A percentile compares a stretch with the other conserved stretches of the same genome.
Conservation (phyloP, 1,284 basidiomycete genomes). For the Lentinus polychrous region DNA sequence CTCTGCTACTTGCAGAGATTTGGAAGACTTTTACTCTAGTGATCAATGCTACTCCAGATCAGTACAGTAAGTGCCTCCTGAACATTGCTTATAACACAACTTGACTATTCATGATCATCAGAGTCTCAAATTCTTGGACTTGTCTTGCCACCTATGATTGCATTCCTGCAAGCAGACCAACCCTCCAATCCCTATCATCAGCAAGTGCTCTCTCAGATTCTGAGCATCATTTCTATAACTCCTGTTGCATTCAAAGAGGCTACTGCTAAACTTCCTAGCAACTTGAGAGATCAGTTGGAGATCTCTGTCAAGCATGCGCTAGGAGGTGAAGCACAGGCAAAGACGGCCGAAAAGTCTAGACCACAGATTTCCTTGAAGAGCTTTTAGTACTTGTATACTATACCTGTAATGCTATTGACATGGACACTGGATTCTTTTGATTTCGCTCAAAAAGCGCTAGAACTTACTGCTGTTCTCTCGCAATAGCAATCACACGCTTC, state of each 20-base stretch:
- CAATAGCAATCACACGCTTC: too few relatives aligned
- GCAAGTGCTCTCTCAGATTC: slow-evolving; percentile 67
- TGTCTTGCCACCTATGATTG: slow-evolving; percentile 72
- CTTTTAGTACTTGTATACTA: slow-evolving; percentile 28
- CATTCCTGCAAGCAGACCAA: slow-evolving; percentile 57
- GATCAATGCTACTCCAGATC: slow-evolving; percentile 50
- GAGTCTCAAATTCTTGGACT: slow-evolving; percentile 69
- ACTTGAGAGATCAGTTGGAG: slow-evolving; percentile 65
- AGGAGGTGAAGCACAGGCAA: slow-evolving; percentile 33
- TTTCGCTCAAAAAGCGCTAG: too few relatives aligned
- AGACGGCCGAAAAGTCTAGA: slow-evolving; percentile 39
- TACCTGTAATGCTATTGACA: too few relatives aligned
- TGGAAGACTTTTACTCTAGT: slow-evolving; percentile 76
- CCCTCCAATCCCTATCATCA: slow-evolving; percentile 46
- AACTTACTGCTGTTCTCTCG: too few relatives aligned
- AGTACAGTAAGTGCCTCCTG: slow-evolving; percentile 66
- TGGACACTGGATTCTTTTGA: too few relatives aligned
- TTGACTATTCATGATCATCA: slow-evolving; percentile 22
- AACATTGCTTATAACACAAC: too few relatives aligned
- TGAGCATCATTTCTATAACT: slow-evolving; percentile 70
- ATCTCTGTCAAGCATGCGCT: slow-evolving; percentile 74
- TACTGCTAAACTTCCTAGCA: slow-evolving; percentile 59
- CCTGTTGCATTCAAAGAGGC: slow-evolving; percentile 86
- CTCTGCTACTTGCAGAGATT: slow-evolving; percentile 64
- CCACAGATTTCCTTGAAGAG: slow-evolving; percentile 78